phyloP scores from a whole-genome alignment of 768 basidiomycete species.

The Ephemerocybe angulata region DNA sequence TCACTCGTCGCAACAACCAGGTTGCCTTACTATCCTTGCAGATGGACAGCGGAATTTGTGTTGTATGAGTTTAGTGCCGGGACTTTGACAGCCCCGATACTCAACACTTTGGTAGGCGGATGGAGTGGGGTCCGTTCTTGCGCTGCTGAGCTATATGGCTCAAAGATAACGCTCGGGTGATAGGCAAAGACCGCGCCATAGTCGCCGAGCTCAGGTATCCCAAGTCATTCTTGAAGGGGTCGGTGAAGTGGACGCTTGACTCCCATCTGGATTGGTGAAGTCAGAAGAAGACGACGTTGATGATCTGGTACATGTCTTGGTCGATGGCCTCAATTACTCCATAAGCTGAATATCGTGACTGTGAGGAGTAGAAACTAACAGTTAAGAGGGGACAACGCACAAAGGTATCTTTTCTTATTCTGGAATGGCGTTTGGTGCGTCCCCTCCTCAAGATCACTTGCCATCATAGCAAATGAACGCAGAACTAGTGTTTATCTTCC shows the following conservation, averaged over 20 bases:
- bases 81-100: constrained; percentile 81
- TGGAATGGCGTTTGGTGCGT: constrained; percentile 82
- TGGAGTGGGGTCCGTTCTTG: constrained; percentile 79
- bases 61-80: constrained; percentile 41
- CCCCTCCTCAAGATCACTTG: too few species aligned
- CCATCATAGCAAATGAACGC: too few species aligned
- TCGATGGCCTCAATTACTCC: constrained; percentile 92
- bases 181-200: constrained; percentile 87
- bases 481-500: too few species aligned
- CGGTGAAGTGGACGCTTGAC: constrained; percentile 82
- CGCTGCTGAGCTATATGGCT: constrained; percentile 78
- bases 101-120: constrained; percentile 56
- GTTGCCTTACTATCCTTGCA: constrained; percentile 81
- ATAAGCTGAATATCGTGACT: constrained; percentile 53
- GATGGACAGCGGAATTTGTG: constrained; percentile 44
- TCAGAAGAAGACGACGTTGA: constrained; percentile 94
- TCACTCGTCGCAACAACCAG: constrained; percentile 84
- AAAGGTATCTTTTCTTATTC: constrained; percentile 84
- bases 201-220: constrained; percentile 87
- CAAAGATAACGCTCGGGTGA: constrained; percentile 73
- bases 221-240: constrained; percentile 74
- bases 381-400: constrained; percentile 39
- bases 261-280: constrained; percentile 78
- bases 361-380: neutral
- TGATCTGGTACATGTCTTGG: constrained; percentile 85